Evolutionary conservation across 202 grass and related monocot species (phyloP).

Genomic region (Elaeis oleifera): DNA sequence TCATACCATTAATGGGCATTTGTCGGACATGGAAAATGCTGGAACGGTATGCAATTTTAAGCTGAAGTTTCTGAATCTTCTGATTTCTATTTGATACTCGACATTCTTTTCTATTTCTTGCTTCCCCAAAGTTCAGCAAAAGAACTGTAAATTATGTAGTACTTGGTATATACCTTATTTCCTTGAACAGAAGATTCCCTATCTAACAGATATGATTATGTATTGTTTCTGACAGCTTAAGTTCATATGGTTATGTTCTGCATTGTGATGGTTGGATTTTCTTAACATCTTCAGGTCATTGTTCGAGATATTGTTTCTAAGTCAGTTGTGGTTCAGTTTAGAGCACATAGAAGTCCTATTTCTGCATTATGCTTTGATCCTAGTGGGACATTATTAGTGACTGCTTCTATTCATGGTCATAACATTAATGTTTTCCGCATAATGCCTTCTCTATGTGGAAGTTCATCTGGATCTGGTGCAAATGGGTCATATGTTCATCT

Average conservation of each 20-base stretch:
- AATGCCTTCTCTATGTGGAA: slow-evolving; percentile 53
- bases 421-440: slow-evolving; percentile 90
- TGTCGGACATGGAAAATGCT: slow-evolving; percentile 47
- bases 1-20: slow-evolving; percentile 33
- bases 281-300: slow-evolving; percentile 52
- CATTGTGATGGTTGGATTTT: too few species aligned
- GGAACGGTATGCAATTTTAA: slow-evolving; percentile 42
- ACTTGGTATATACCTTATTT: too few species aligned
- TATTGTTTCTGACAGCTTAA: too few species aligned
- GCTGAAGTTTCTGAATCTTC: too few species aligned
- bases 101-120: too few species aligned
- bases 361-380: slow-evolving; percentile 94
- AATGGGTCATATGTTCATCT: slow-evolving; percentile 69
- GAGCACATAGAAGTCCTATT: slow-evolving; percentile 84
- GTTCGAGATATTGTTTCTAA: slow-evolving; percentile 89
- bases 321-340: slow-evolving; percentile 80
- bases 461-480: slow-evolving; percentile 41
- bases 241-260: too few species aligned
- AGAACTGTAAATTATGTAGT: too few species aligned
- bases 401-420: slow-evolving; percentile 82
- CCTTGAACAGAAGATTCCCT: too few species aligned
- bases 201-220: too few species aligned
- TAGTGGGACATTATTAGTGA: slow-evolving; percentile 88
- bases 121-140: too few species aligned
- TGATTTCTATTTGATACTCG: too few species aligned